phyloP scores from a whole-genome alignment of 2,329 filamentous ascomycete genomes.

The Didymella pinodella region DNA sequence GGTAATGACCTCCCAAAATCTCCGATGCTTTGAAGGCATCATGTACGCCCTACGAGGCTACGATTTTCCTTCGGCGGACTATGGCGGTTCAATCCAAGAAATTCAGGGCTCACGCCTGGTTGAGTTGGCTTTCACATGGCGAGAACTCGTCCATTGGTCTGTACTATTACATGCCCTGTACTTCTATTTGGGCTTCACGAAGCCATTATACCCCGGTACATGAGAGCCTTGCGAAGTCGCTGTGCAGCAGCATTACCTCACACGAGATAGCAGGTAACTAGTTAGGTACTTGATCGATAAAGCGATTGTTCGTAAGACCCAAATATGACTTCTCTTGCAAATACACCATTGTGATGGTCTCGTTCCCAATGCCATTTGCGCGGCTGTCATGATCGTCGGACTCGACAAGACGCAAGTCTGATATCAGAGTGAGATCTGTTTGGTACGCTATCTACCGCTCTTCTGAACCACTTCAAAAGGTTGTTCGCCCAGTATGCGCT shows the following conservation, averaged over 20 bases:
- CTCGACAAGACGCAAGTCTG: slow-evolving; percentile 20
- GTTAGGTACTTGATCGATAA: slow-evolving; percentile 49
- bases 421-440: slow-evolving; percentile 34
- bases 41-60: slow-evolving; percentile 50
- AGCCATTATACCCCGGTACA: slow-evolving; percentile 48
- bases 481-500: slow-evolving; percentile 42
- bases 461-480: slow-evolving; percentile 47
- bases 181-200: slow-evolving; percentile 45
- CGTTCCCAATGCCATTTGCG: not conserved
- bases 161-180: slow-evolving; percentile 54
- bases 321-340: not conserved
- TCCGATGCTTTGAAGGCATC: slow-evolving; percentile 44
- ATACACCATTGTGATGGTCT: not conserved
- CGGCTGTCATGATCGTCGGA: slow-evolving; percentile 6
- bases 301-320: slow-evolving; percentile 35
- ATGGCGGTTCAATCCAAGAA: slow-evolving; percentile 42
- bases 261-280: slow-evolving; percentile 41
- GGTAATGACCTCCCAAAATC: slow-evolving; percentile 47
- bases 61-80: slow-evolving; percentile 48
- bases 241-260: slow-evolving; percentile 41
- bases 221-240: slow-evolving; percentile 32
- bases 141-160: slow-evolving; percentile 41
- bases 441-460: slow-evolving; percentile 48
- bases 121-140: slow-evolving; percentile 23
- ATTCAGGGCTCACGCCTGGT: slow-evolving; percentile 50